Conservation (phyloP, 805 yeast species). For the Candida ovalis region DNA sequence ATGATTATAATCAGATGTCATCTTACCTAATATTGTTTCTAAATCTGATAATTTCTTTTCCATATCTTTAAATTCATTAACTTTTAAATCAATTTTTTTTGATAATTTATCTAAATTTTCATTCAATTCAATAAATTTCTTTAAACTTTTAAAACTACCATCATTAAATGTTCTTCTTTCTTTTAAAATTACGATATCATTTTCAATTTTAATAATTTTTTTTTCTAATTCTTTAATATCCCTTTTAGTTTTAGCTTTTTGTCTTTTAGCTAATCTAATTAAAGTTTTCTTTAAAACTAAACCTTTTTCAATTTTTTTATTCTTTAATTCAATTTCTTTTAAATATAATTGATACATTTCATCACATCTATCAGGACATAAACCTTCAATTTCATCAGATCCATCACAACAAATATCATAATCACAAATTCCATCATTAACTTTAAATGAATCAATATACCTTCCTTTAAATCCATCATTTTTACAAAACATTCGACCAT, state of each 20-base stretch:
- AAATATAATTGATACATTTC: conserved; percentile 43
- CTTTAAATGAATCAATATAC: conserved; percentile 60
- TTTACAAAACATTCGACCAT: conserved; percentile 61
- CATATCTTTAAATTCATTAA: conserved; percentile 17
- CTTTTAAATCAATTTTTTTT: conserved; percentile 4
- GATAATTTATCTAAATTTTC: conserved; percentile 7
- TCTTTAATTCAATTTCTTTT: conserved; percentile 10
- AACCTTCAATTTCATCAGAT: conserved; percentile 62
- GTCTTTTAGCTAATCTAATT: conserved; percentile 24
- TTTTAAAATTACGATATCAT: conserved; percentile 4
- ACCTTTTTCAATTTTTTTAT: conserved; percentile 32
- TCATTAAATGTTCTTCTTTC: neutral
- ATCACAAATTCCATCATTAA: conserved; percentile 92
- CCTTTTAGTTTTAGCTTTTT: conserved; percentile 1
- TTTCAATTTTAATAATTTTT: conserved; percentile 4
- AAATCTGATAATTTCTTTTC: conserved; percentile 29
- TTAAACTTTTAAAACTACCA: neutral
- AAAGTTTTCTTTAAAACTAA: conserved; percentile 30
- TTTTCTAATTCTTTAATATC: conserved; percentile 1
- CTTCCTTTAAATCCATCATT: conserved; percentile 68
- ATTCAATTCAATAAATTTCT: conserved; percentile 11
- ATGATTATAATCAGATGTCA: conserved; percentile 65
- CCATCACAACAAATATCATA: conserved; percentile 92
- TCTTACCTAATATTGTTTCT: conserved; percentile 43
- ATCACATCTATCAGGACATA: conserved; percentile 57